Conservation (phyloP, 768 basidiomycete species). For the Pleurotus tuoliensis region DNA sequence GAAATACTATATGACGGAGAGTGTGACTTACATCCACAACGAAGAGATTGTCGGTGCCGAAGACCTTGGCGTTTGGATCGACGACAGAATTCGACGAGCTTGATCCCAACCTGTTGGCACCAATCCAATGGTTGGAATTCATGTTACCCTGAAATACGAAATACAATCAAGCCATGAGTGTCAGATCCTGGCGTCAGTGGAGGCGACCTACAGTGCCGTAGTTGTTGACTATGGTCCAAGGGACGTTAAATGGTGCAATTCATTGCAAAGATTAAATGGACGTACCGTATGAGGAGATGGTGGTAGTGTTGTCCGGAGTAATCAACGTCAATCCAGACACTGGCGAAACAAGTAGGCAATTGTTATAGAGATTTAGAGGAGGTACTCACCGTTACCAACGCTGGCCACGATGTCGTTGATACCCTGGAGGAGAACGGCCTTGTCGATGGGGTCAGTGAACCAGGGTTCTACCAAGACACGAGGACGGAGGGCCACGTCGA, state of each 20-base stretch:
- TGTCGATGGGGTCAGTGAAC: constrained; percentile 57
- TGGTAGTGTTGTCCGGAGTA: constrained; percentile 57
- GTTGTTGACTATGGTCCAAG: constrained; percentile 26
- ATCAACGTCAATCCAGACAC: constrained; percentile 52
- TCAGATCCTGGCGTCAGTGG: too few species aligned
- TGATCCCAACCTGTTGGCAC: constrained; percentile 45
- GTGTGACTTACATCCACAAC: constrained; percentile 43
- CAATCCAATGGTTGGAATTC: constrained; percentile 67
- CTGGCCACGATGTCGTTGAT: constrained; percentile 44
- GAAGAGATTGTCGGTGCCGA: constrained; percentile 46
- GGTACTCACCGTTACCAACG: constrained; percentile 35
- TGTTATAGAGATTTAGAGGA: neutral
- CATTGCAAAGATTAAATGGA: neutral
- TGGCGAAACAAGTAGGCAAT: constrained; percentile 13
- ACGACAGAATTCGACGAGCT: constrained; percentile 38
- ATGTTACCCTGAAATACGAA: constrained; percentile 24
- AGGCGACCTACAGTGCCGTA: constrained; percentile 25
- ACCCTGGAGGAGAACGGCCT: constrained; percentile 43
- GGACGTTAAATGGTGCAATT: neutral
- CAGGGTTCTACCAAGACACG: constrained; percentile 49
- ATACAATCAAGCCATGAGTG: too few species aligned
- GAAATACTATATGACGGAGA: neutral
- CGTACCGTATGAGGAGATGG: constrained; percentile 48
- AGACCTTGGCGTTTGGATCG: constrained; percentile 54
- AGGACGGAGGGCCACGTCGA: constrained; percentile 47